Evolutionary conservation across 2,329 filamentous ascomycete species (phyloP).

Genomic region (Claviceps purpurea): DNA sequence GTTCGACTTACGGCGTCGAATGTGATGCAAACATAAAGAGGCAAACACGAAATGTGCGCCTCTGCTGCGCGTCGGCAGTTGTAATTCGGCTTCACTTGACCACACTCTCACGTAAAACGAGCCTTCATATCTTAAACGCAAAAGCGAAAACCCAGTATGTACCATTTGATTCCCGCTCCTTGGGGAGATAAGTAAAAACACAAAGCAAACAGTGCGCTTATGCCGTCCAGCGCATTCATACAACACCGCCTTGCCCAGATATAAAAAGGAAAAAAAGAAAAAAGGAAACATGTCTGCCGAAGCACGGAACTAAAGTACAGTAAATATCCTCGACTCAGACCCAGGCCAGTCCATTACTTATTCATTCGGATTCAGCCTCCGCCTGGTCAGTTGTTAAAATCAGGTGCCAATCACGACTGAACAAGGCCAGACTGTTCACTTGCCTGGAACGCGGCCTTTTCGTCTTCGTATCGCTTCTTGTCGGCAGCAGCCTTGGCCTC

Average conservation of each 20-base stretch:
- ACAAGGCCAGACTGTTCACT: slow-evolving; percentile 19
- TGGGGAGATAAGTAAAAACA: background rate
- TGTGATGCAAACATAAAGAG: too few relatives aligned
- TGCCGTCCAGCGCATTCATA: slow-evolving; percentile 26
- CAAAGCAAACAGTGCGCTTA: slow-evolving; percentile 13
- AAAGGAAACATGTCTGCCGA: slow-evolving; percentile 16
- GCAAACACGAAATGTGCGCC: too few relatives aligned
- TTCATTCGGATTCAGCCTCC: slow-evolving; percentile 38
- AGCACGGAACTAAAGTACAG: slow-evolving; percentile 8
- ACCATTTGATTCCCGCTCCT: slow-evolving; percentile 19
- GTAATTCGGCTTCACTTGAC: too few relatives aligned
- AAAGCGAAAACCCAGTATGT: slow-evolving; percentile 18
- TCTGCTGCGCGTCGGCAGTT: too few relatives aligned
- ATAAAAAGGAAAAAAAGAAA: slow-evolving; percentile 15
- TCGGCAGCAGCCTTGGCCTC: slow-evolving; percentile 93
- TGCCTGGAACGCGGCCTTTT: slow-evolving; percentile 91
- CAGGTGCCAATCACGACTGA: background rate
- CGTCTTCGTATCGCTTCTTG: slow-evolving; percentile 98
- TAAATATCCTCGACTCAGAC: slow-evolving; percentile 3
- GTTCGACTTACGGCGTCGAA: too few relatives aligned
- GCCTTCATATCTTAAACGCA: slow-evolving; percentile 10
- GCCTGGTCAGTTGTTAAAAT: slow-evolving; percentile 26
- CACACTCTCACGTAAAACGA: too few relatives aligned
- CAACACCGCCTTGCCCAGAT: slow-evolving; percentile 26
- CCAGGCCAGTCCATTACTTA: slow-evolving; percentile 1